Base-by-base conservation (phyloP, 331 rosid genomes). In the Rosa hybrid region DNA sequence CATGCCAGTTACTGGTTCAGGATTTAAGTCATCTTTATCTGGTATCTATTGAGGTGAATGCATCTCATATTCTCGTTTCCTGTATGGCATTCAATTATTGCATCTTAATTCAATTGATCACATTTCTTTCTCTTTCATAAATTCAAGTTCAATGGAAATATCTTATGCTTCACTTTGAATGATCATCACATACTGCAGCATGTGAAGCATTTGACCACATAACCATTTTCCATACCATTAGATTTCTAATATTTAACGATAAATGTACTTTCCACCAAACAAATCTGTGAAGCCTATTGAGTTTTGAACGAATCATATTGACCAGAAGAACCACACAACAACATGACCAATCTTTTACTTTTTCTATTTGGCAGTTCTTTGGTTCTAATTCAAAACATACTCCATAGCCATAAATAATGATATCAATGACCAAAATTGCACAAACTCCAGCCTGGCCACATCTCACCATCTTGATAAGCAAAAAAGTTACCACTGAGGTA, bases 1-100 rank as follows among this genome's bases (percentile, higher is more conserved):
- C 79, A 69, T 57, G 21, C 77, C 75, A 59, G 74, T 62, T 20
- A 71, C 17, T 10, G 34, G 20, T 74, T 16, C 77, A 74, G 42
- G 42, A 63, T 63, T 12, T 27, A 27, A 12, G 42, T 50, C 63
- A 72, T 25, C 5, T 72, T 18, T 30, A 63, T 72, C 77, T 30
- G 23, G 42, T 27, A 17, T 27, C 64, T 12, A 25, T 30, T 27
- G 16, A 51, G n/a, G 42, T 30, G 45, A 72, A 49, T 67, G 59
- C 45, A 11, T 72, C 23, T 48, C 60, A 67, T 38, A 67, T 67
- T 67, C 69, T 65, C 70, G 14, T 23, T 27, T 11, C 53, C 25
- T 25, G 54, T 21, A 71, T 12, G 27, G 13, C 17, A 7, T 27
- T 72, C 18, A 72, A 72, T 2, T 4, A 46, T 17, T 65, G 62